Base-by-base conservation (phyloP, 371 early-diverging fungal species). In the Blastocladiella emersonii region DNA sequence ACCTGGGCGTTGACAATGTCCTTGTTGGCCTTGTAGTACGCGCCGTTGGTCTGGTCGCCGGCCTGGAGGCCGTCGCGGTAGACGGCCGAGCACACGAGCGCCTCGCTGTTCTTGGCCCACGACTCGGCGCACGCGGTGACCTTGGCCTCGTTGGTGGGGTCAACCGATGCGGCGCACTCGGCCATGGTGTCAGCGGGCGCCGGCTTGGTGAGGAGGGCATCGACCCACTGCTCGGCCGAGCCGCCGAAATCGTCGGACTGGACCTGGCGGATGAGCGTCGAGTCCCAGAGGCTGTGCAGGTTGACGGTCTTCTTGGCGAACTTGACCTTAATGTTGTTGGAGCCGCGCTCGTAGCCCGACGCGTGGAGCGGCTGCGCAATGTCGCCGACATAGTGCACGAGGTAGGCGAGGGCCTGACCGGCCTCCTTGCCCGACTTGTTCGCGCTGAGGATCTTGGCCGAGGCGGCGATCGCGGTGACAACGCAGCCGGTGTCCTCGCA, bases 341-440 rank as follows among this genome's bases (percentile, higher is more conserved):
- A 75, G 56, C 76, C 78, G 8, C 62, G 66, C 34, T 67, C 67
- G 5, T 36, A 59, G 19, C 70, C 71, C 27, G 75, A 77, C 64
- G 71, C 71, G 65, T 83, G 84, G 49, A 83, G 70, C 21, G 84
- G 84, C 70, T 83, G 82, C 34, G 76, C 70, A 36, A 81, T 69
- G 63, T 83, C 84, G 10, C 84, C 84, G 45, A 81, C 27, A 59
- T 76, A 81, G 69, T 82, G 81, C 23, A 72, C 63, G 49, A 82
- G 64, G 66, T 78, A 80, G 69, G 64, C 70, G 45, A 80, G 61
- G 37, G 77, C 75, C 15, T 80, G 77, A 27, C 37, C 62, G 34
- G 30, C 34, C 19, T 49, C 66, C 34, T 34, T 44, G 5, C n/a
- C 34, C 19, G 37, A 7, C 48, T 5, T 13, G 34, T 30, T 39